A percentile compares a stretch with the other conserved stretches of the same genome.
phyloP scores from a whole-genome alignment of 75 land plant species.

The Ceratopteris richardii region DNA sequence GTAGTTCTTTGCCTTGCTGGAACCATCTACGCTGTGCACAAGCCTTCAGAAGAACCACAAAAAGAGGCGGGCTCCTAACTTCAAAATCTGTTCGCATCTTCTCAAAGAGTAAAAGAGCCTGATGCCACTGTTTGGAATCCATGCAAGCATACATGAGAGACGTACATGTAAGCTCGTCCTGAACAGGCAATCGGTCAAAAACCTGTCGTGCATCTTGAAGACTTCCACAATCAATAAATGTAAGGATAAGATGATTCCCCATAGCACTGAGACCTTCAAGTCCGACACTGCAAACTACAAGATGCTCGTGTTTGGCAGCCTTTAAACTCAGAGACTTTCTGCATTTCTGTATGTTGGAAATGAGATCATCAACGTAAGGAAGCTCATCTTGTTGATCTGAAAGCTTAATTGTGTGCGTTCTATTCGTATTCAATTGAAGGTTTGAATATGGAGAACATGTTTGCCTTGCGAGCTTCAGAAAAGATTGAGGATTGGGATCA shows the following conservation, averaged over 20 bases:
- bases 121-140: neutral
- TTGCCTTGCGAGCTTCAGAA: too few species aligned
- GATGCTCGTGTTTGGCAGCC: neutral
- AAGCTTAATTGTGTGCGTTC: too few species aligned
- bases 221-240: conserved; percentile 9
- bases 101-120: conserved; percentile 6
- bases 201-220: conserved; percentile 4
- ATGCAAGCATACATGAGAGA: conserved; percentile 8
- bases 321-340: neutral
- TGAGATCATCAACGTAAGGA: neutral
- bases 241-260: conserved; percentile 2
- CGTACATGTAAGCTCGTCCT: conserved; percentile 12
- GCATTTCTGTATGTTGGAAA: neutral
- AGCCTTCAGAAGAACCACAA: conserved; percentile 8
- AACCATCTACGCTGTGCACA: conserved; percentile 1
- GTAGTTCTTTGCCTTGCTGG: conserved; percentile 5
- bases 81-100: conserved; percentile 1
- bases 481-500: too few species aligned
- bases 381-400: neutral
- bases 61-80: neutral
- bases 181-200: conserved; percentile 2
- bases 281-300: neutral
- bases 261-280: neutral
- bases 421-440: too few species aligned
- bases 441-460: too few species aligned